phyloP scores from a whole-genome alignment of 1,284 basidiomycete species.

The Bondarzewia mesenterica region DNA sequence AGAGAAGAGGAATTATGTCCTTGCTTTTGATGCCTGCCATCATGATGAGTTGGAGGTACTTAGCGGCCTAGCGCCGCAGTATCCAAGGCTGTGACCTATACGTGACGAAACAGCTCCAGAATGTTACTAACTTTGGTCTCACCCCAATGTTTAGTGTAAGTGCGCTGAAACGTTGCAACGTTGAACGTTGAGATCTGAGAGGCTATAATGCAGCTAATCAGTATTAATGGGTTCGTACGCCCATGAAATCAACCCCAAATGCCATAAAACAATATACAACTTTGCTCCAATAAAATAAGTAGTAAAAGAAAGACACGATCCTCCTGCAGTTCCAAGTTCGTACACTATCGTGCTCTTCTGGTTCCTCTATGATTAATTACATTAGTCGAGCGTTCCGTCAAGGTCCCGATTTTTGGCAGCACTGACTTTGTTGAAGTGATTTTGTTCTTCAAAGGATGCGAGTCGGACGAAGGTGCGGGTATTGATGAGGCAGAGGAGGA shows the following conservation, averaged over 20 bases:
- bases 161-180: too few relatives aligned
- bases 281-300: neutral
- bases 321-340: neutral
- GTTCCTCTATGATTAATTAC: constrained; percentile 13
- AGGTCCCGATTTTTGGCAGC: constrained; percentile 18
- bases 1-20: neutral
- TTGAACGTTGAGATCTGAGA: too few relatives aligned
- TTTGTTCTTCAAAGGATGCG: constrained; percentile 11
- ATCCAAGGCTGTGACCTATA: neutral
- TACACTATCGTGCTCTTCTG: constrained; percentile 1
- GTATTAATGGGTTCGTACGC: too few relatives aligned
- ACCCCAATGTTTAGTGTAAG: too few relatives aligned
- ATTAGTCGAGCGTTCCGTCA: constrained; percentile 29
- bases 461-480: constrained; percentile 14
- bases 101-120: neutral
- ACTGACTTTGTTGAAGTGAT: constrained; percentile 3
- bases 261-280: neutral
- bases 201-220: too few relatives aligned
- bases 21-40: constrained; percentile 20
- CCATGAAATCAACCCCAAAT: too few relatives aligned
- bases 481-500: constrained; percentile 31
- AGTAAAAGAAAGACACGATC: neutral
- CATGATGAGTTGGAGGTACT: constrained; percentile 11
- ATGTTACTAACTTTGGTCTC: too few relatives aligned
- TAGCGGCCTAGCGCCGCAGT: neutral